Evolutionary conservation across 2,329 filamentous ascomycete species (phyloP).

Genomic region (Sclerotinia borealis): DNA sequence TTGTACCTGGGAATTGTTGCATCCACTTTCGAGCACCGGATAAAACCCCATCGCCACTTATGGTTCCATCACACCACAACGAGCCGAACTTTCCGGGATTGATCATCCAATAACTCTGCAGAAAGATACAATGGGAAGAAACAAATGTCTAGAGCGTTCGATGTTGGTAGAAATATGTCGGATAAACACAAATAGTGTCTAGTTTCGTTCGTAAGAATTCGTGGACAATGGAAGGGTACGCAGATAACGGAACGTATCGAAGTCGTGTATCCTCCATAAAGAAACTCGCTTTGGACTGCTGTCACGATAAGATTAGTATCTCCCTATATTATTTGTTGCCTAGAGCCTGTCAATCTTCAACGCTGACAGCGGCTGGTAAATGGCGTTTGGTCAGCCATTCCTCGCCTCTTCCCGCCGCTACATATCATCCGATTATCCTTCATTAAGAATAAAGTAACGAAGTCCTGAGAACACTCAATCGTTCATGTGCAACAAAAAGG

Average conservation of each 20-base stretch:
- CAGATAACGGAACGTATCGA: not conserved
- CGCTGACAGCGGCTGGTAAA: not conserved
- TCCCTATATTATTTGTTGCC: not conserved
- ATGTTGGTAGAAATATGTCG: too few species aligned
- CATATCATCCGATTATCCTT: not conserved
- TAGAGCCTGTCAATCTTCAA: too few species aligned
- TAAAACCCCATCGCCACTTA: not conserved
- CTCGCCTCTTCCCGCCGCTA: not conserved
- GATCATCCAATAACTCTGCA: not conserved
- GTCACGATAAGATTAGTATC: not conserved
- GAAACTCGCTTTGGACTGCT: not conserved
- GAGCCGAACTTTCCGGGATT: not conserved
- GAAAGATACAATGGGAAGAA: not conserved
- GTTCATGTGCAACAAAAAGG: not conserved
- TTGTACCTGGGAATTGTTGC: not conserved
- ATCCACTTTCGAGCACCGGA: not conserved
- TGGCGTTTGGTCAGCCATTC: not conserved
- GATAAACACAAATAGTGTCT: not conserved
- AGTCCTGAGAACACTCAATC: not conserved
- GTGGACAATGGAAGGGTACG: not conserved
- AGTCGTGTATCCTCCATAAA: not conserved
- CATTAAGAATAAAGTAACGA: not conserved
- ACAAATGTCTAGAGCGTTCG: not conserved
- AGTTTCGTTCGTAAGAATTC: too few species aligned
- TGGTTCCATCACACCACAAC: not conserved